Evolutionary conservation across 2,329 filamentous ascomycete genomes (phyloP).

Genomic region (Emericellopsis atlantica): DNA sequence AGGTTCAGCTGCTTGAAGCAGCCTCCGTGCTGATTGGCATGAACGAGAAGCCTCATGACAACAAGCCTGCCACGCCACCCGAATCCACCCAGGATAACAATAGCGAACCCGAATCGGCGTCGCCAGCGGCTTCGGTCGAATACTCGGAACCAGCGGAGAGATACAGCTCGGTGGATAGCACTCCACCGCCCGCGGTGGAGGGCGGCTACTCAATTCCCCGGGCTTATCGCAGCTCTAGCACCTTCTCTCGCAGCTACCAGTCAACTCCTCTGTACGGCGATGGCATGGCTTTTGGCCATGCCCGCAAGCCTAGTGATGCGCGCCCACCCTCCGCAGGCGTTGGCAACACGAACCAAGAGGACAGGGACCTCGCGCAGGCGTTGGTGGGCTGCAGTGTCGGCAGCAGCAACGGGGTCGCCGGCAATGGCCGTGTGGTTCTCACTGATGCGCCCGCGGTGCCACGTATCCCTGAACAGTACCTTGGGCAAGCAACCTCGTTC

Average conservation of each 20-base stretch:
- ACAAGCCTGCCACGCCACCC: conserved; percentile 45
- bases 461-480: conserved; percentile 68
- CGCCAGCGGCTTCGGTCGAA: conserved; percentile 68
- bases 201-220: conserved; percentile 40
- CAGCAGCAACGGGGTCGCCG: conserved; percentile 60
- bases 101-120: conserved; percentile 69
- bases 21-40: conserved; percentile 93
- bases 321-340: conserved; percentile 71
- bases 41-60: conserved; percentile 39
- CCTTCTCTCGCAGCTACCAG: conserved; percentile 70
- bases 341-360: conserved; percentile 65
- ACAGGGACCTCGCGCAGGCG: conserved; percentile 77
- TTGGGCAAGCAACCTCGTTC: conserved; percentile 45
- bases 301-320: conserved; percentile 65
- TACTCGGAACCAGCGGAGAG: conserved; percentile 68
- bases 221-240: conserved; percentile 35
- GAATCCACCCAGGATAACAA: conserved; percentile 55
- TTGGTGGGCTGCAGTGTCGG: conserved; percentile 88
- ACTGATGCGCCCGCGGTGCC: conserved; percentile 78
- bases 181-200: conserved; percentile 71
- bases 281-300: conserved; percentile 34
- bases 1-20: conserved; percentile 93
- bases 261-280: conserved; percentile 48
- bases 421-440: conserved; percentile 36
- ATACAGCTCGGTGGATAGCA: conserved; percentile 81